Evolutionary conservation across 192 early-diverging fungal species (phyloP), one percentile per base, ranked within the genome.

Genomic region (Umbelopsis isabellina): DNA sequence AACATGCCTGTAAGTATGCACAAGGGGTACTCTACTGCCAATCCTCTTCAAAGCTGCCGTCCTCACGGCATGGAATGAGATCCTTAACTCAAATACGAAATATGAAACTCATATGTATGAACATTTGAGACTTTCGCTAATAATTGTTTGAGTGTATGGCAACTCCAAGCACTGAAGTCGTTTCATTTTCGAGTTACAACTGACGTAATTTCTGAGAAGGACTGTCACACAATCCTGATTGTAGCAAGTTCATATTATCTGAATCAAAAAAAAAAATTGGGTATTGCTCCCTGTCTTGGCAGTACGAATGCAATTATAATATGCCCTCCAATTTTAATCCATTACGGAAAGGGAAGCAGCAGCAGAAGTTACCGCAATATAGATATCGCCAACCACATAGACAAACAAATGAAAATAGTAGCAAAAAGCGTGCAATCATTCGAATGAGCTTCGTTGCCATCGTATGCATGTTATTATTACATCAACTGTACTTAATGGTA

Each of bases 251-350:
- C 25, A 12, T 61, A 30, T 18, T n/a, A 33, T 5, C 18, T 61
- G 33, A 30, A 27, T 35, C 55, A 35, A 25, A 10, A 41, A 41
- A 41, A 41, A 41, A 41, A 7, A 25, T 35, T 35, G 27, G 27
- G 9, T 61, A 18, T 18, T 18, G 55, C 30, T 15, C 13, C 27
- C 10, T 41, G 2, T 35, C 55, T 61, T 61, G 55, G 55, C 55
- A 35, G 51, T 25, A 61, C 55, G 27, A 61, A 61, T 61, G 55
- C 27, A 27, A 61, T n/a, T 35, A 61, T 61, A 35, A 61, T 30
- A 61, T 61, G 55, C 55, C 55, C 18, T 61, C 55, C 25, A 61
- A 61, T 13, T 61, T 61, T 30, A 61, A 61, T 35, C 55, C 55
- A 35, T 1, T 35, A 61, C 30, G 30, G 15, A 30, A 27, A 35